A percentile compares a stretch with the other conserved stretches of the same genome.
phyloP scores from a whole-genome alignment of 768 basidiomycete species.

The Chiua virens region DNA sequence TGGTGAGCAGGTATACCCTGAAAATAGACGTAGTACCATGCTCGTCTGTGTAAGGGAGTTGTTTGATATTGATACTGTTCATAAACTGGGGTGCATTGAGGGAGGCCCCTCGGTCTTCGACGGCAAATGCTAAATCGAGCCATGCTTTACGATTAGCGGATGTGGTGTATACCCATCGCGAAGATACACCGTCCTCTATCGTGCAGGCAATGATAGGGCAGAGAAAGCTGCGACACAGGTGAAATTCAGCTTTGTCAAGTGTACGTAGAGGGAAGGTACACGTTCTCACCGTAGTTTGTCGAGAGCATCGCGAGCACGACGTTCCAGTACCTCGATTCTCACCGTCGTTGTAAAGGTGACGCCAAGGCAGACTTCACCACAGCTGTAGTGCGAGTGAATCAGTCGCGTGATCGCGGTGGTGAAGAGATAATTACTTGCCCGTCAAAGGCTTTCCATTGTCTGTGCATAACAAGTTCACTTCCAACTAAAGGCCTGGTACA shows the following conservation, averaged over 20 bases:
- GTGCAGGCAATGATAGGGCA: conserved; percentile 20
- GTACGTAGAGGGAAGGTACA: no score
- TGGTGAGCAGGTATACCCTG: conserved; percentile 11
- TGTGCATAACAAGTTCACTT: conserved; percentile 18
- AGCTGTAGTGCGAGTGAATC: background rate
- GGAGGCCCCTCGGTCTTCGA: conserved; percentile 13
- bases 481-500: conserved; percentile 10
- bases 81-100: conserved; percentile 18
- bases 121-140: conserved; percentile 20
- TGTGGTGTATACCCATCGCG: conserved; percentile 21
- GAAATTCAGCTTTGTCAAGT: no score
- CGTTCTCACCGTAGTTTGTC: conserved; percentile 19
- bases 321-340: conserved; percentile 1
- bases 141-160: conserved; percentile 21
- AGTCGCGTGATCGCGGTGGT: background rate
- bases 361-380: conserved; percentile 20
- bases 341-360: conserved; percentile 13
- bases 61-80: conserved; percentile 12
- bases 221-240: conserved; percentile 7
- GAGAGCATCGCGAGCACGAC: conserved; percentile 12
- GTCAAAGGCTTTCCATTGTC: conserved; percentile 13
- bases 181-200: conserved; percentile 8
- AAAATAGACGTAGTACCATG: conserved; percentile 1
- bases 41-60: conserved; percentile 15
- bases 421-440: conserved; percentile 6